Evolutionary conservation across 352 stramenopile species (phyloP).

Genomic region (Globisporangium nagaii): DNA sequence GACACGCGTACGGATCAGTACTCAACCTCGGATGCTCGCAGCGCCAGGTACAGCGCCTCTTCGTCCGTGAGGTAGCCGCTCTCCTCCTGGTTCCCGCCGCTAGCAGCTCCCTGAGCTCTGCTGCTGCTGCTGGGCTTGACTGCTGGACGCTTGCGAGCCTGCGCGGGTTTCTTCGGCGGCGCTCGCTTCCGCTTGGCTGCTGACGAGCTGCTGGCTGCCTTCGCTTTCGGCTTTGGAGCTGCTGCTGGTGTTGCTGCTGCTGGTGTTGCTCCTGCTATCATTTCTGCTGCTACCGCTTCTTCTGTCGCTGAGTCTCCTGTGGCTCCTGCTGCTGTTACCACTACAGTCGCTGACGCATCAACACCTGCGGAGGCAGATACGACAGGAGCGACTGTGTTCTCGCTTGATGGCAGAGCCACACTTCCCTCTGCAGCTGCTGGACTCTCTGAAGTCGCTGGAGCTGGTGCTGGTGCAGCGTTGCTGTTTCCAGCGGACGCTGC

Average conservation of each 20-base stretch:
- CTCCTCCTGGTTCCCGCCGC: neutral
- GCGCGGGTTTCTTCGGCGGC: neutral
- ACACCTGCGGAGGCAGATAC: neutral
- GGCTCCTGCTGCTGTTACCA: neutral
- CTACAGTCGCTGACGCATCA: no score
- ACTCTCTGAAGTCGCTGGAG: neutral
- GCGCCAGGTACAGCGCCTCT: constrained; percentile 15
- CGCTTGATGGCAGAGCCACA: neutral
- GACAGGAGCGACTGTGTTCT: neutral
- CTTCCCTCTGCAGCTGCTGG: neutral
- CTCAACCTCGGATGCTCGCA: constrained; percentile 16
- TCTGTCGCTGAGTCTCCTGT: neutral
- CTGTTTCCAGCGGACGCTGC: neutral
- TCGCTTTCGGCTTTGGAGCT: neutral
- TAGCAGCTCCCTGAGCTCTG: neutral
- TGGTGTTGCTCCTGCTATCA: neutral
- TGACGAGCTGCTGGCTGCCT: neutral
- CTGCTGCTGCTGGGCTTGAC: constrained; percentile 2
- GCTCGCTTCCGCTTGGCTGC: constrained; percentile 8
- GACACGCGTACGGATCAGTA: neutral
- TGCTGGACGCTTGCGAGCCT: constrained; percentile 2
- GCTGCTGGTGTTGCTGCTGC: neutral
- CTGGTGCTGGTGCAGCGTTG: neutral
- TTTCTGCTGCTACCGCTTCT: neutral
- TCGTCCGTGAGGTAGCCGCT: constrained; percentile 16